phyloP scores from a whole-genome alignment of 805 yeast species.

The Sungouiozyma ichnusensis region DNA sequence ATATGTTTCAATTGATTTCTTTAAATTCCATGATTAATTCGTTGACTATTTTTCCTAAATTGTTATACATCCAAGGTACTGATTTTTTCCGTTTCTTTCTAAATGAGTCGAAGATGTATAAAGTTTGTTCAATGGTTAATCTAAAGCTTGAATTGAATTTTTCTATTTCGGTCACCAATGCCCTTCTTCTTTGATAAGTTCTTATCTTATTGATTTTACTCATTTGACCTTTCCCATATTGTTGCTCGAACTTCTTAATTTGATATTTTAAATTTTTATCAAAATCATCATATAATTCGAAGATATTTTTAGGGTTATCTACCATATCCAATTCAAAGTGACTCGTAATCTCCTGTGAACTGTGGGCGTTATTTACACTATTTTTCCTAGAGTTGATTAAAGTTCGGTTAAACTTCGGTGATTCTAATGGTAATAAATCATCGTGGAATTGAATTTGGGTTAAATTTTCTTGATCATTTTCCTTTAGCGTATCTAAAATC shows the following conservation, averaged over 20 bases:
- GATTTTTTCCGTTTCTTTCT: slow-evolving; percentile 27
- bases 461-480: neutral
- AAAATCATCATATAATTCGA: slow-evolving; percentile 27
- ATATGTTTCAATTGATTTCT: neutral
- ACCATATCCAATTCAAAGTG: slow-evolving; percentile 21
- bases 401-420: neutral
- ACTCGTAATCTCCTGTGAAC: neutral
- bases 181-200: slow-evolving; percentile 31
- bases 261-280: slow-evolving; percentile 26
- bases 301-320: slow-evolving; percentile 26
- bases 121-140: slow-evolving; percentile 21
- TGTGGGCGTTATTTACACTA: neutral
- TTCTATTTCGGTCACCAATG: slow-evolving; percentile 29
- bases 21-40: slow-evolving; percentile 7
- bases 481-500: neutral
- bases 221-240: slow-evolving; percentile 20
- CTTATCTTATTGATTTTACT: slow-evolving; percentile 29
- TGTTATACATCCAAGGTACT: slow-evolving; percentile 31
- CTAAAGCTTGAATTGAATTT: slow-evolving; percentile 23
- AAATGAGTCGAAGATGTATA: slow-evolving; percentile 25
- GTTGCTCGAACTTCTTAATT: slow-evolving; percentile 28
- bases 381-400: neutral
- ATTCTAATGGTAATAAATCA: neutral
- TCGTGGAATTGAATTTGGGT: neutral
- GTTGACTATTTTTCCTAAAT: slow-evolving; percentile 24